Base-by-base conservation (phyloP, 2,329 filamentous ascomycete genomes). In the Claviceps sp. region DNA sequence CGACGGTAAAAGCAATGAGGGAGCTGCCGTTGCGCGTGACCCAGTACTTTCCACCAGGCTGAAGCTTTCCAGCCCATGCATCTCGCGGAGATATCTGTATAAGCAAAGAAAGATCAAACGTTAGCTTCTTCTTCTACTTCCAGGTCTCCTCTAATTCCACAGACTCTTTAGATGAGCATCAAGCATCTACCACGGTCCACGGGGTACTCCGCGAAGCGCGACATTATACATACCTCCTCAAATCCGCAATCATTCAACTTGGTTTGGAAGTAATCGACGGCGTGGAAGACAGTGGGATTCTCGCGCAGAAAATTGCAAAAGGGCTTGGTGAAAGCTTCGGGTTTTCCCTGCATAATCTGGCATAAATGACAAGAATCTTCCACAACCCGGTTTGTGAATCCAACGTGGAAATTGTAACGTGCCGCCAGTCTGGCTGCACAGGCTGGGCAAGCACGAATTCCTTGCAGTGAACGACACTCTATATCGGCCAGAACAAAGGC, bases 221-320 rank as follows among this genome's bases (percentile, higher is more conserved):
- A 63, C 70, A 18, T 18, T 18, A 18, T 18, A 18, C 18, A 52
- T 57, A 88, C 81, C 69, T 82, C 83, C 54, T 75, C 77, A 69
- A 87, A 98, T 45, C 89, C 91, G 40, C 80, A 74, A 41, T 79
- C 75, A 56, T 77, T 73, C 47, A 96, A 77, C 61, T 89, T 83
- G 53, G 76, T 73, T 61, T 84, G 82, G 65, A 95, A 88, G 60
- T 88, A 80, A 53, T 82, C 78, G 30, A 96, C 89, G 1, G 88
- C 82, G 63, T 98, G 93, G 67, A 95, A 98, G 47, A 96, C 80
- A 8, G 93, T 97, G 0, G 93, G 93, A 64, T 96, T 95, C 56
- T 86, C 78, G 45, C 82, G 86, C 72, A 97, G 78, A 65, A 96
- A 97, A 50, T 88, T 78, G 65, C 85, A 84, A 66, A 95, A 96